These are phyloP conservation scores for Senna tora DNA, from an alignment of 306 rosid genomes.

Conservation along the genomic window DNA sequence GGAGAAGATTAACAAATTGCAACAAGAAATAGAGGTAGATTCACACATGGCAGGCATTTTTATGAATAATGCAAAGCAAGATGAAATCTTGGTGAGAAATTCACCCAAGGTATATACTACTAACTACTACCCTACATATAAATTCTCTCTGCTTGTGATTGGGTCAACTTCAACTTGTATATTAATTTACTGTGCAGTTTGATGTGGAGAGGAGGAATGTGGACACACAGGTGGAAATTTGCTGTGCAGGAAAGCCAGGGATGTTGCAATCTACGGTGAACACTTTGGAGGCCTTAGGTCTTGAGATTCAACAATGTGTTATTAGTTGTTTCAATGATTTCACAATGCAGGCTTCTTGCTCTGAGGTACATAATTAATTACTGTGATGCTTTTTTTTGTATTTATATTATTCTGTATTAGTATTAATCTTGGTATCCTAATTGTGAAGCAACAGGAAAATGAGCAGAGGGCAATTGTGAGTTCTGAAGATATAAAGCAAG, in stretches of 20 bases:
- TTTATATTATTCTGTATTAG: background rate
- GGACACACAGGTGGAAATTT: slow-evolving; percentile 69
- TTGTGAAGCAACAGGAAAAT: slow-evolving; percentile 49
- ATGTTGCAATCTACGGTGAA: slow-evolving; percentile 67
- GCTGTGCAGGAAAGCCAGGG: slow-evolving; percentile 81
- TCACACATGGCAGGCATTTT: slow-evolving; percentile 47
- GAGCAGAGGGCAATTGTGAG: slow-evolving; percentile 46
- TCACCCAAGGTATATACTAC: slow-evolving; percentile 62
- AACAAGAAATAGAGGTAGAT: slow-evolving; percentile 54
- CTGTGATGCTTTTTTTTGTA: background rate
- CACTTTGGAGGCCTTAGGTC: slow-evolving; percentile 74
- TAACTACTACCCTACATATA: background rate
- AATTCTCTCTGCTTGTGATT: background rate
- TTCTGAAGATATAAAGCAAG: slow-evolving; percentile 75
- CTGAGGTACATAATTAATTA: slow-evolving; percentile 54
- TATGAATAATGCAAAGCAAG: slow-evolving; percentile 59
- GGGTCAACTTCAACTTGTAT: background rate
- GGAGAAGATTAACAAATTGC: slow-evolving; percentile 66
- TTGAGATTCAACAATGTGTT: slow-evolving; percentile 84
- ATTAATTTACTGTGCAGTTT: slow-evolving; percentile 46
- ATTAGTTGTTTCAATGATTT: slow-evolving; percentile 84
- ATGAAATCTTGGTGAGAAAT: slow-evolving; percentile 65
- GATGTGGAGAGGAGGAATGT: slow-evolving; percentile 74
- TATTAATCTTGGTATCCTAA: background rate
- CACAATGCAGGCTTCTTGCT: slow-evolving; percentile 87